These are phyloP conservation scores for Cryphonectria radicalis DNA, from an alignment of 2,329 filamentous ascomycete genomes.

Conservation along the genomic window DNA sequence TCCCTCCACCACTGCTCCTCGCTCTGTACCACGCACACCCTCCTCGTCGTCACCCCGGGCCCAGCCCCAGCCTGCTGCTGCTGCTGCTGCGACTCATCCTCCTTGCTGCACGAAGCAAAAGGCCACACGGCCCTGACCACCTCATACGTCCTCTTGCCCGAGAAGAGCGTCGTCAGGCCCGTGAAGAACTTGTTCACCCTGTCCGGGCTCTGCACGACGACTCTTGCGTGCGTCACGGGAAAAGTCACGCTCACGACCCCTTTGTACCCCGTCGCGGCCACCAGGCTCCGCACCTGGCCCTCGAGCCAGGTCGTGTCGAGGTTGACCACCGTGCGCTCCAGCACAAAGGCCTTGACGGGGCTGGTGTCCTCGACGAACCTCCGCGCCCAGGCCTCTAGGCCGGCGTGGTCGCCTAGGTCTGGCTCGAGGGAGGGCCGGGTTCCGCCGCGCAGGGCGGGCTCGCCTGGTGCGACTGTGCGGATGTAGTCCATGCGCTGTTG, in stretches of 20 bases:
- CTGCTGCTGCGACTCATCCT: constrained; percentile 36
- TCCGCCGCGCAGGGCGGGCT: constrained; percentile 55
- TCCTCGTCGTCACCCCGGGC: constrained; percentile 22
- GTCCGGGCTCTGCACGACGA: constrained; percentile 56
- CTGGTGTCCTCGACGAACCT: constrained; percentile 51
- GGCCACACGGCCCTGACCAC: constrained; percentile 62
- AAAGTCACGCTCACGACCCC: constrained; percentile 55
- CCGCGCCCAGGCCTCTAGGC: constrained; percentile 54
- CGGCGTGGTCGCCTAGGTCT: constrained; percentile 45
- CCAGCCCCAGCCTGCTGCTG: neutral
- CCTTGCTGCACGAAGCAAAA: constrained; percentile 54
- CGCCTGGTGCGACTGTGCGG: constrained; percentile 52
- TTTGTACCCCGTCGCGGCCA: constrained; percentile 54
- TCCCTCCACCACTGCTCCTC: constrained; percentile 62
- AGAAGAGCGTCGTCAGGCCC: constrained; percentile 55
- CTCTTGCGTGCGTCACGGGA: constrained; percentile 53
- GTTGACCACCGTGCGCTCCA: constrained; percentile 59
- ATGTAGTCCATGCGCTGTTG: constrained; percentile 55
- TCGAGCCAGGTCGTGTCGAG: constrained; percentile 60
- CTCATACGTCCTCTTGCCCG: constrained; percentile 58
- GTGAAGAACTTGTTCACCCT: constrained; percentile 59
- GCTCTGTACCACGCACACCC: constrained; percentile 55
- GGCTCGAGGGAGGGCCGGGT: constrained; percentile 48
- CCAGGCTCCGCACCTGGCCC: constrained; percentile 55
- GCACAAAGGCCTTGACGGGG: constrained; percentile 52